Evolutionary conservation across 139 green algal species (phyloP).

Genomic region (Coelastrella sp.): DNA sequence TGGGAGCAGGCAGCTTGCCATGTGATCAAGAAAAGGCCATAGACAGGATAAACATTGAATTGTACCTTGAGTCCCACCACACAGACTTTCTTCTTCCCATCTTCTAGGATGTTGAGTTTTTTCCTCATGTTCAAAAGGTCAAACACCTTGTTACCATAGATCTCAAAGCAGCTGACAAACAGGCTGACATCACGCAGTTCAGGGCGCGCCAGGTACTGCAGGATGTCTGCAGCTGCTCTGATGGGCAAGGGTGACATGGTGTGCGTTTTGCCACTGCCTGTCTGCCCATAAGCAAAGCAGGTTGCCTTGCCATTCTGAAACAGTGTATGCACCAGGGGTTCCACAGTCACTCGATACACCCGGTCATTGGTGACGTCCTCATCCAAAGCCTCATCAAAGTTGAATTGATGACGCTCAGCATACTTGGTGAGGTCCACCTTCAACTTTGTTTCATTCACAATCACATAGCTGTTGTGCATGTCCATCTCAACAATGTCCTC

Average conservation of each 20-base stretch:
- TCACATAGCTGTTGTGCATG: conserved; percentile 64
- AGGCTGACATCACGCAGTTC: conserved; percentile 71
- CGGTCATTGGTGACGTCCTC: conserved; percentile 91
- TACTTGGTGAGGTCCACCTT: conserved; percentile 95
- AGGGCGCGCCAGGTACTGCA: conserved; percentile 70
- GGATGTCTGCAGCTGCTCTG: conserved; percentile 89
- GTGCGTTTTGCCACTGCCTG: conserved; percentile 96
- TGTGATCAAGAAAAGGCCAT: background rate
- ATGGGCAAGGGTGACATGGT: conserved; percentile 96
- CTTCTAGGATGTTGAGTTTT: conserved; percentile 94
- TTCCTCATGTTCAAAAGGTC: conserved; percentile 95
- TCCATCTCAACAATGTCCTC: conserved; percentile 91
- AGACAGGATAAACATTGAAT: background rate
- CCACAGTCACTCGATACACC: conserved; percentile 91
- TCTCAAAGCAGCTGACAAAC: conserved; percentile 94
- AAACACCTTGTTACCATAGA: conserved; percentile 97
- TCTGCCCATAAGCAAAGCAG: conserved; percentile 98
- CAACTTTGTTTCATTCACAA: conserved; percentile 91
- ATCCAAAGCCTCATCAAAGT: conserved; percentile 95
- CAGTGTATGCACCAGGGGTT: conserved; percentile 93
- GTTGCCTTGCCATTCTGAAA: conserved; percentile 90
- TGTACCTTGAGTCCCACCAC: conserved; percentile 73
- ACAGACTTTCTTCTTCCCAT: conserved; percentile 88
- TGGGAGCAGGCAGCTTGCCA: background rate
- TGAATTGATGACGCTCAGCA: conserved; percentile 88